Evolutionary conservation across 306 rosid species (phyloP).

Genomic region (Quercus dentata): DNA sequence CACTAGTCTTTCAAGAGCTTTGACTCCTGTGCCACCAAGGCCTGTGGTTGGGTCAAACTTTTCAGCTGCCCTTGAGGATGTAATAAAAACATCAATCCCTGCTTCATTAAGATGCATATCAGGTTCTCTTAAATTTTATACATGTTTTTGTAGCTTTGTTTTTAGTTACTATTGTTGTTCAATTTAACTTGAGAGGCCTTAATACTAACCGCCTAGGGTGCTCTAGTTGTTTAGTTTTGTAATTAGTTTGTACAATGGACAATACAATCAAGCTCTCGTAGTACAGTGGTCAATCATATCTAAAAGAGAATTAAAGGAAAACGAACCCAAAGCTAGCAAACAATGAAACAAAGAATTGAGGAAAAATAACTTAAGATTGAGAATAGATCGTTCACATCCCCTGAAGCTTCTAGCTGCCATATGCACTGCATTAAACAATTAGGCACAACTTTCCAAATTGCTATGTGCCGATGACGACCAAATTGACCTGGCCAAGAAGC

Average conservation of each 20-base stretch:
- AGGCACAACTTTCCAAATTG: no score
- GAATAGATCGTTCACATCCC: no score
- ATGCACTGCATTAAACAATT: no score
- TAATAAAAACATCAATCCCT: slow-evolving; percentile 26
- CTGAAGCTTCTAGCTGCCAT: no score
- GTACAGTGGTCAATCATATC: no score
- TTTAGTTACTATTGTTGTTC: background rate
- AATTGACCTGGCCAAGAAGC: no score
- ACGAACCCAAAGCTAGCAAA: background rate
- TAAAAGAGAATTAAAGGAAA: no score
- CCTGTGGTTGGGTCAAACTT: slow-evolving; percentile 31
- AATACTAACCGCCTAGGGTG: background rate
- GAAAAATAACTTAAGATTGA: no score
- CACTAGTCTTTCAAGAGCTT: slow-evolving; percentile 41
- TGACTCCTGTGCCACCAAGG: slow-evolving; percentile 35
- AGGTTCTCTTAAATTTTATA: slow-evolving; percentile 31
- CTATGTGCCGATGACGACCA: no score
- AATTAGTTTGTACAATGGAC: background rate
- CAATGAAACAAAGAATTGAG: background rate
- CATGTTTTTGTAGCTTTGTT: slow-evolving; percentile 8
- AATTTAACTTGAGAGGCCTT: background rate
- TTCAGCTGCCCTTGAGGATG: slow-evolving; percentile 31
- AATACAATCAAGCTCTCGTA: no score
- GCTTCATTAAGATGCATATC: slow-evolving; percentile 40
- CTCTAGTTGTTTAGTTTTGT: background rate